Conservation (phyloP, 345 rosid genomes). For the Raphanus sativus region DNA sequence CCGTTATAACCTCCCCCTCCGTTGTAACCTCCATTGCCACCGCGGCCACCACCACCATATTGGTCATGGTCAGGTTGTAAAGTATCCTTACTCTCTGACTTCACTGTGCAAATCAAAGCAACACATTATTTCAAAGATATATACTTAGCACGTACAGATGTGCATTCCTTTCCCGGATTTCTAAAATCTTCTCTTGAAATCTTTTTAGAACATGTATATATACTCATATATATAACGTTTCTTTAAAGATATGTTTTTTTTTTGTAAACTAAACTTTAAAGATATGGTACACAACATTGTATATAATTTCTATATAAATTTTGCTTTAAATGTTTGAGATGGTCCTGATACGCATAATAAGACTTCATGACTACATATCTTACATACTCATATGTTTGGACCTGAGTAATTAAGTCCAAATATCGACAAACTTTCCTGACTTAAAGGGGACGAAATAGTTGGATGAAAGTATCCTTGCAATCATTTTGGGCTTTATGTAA, state of each 20-base stretch:
- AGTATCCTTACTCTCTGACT: constrained; percentile 15
- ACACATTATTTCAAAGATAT: neutral
- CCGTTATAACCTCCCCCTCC: constrained; percentile 3
- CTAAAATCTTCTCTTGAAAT: neutral
- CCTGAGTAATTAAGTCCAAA: neutral
- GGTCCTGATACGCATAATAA: neutral
- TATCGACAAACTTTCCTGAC: neutral
- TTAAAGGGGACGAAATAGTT: neutral
- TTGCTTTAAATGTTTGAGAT: neutral
- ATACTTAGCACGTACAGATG: neutral
- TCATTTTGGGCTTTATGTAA: neutral
- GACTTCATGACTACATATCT: neutral
- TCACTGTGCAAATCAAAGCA: neutral
- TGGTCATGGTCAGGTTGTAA: constrained; percentile 11
- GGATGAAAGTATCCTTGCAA: neutral
- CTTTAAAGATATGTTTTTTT: neutral
- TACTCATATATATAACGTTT: neutral
- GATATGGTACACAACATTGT: neutral
- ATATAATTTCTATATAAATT: neutral
- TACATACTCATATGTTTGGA: neutral
- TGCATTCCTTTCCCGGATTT: neutral
- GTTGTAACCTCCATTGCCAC: neutral
- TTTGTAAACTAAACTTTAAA: no score
- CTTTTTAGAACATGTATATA: neutral
- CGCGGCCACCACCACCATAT: neutral